These are phyloP conservation scores for Flammula alnicola DNA, from an alignment of 1,284 basidiomycete genomes.

Conservation along the genomic window DNA sequence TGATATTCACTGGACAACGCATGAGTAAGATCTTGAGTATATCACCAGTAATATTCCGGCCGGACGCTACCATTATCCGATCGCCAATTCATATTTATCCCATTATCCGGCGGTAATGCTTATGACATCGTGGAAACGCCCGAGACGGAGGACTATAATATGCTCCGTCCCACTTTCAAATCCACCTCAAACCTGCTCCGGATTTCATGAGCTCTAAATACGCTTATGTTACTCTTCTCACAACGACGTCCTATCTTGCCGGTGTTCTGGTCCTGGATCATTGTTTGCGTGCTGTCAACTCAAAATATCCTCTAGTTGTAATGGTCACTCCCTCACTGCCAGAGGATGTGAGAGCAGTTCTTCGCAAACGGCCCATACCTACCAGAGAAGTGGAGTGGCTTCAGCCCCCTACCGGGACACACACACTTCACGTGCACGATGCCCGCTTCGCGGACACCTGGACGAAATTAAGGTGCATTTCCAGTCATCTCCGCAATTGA, in stretches of 20 bases:
- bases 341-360: conserved; percentile 54
- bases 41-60: conserved; percentile 19
- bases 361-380: conserved; percentile 57
- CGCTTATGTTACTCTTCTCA: conserved; percentile 49
- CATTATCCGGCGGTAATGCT: conserved; percentile 21
- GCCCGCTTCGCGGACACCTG: conserved; percentile 84
- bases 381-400: conserved; percentile 67
- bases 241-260: conserved; percentile 66
- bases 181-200: conserved; percentile 11
- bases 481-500: neutral
- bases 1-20: neutral
- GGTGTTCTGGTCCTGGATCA: conserved; percentile 77
- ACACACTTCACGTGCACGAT: conserved; percentile 58
- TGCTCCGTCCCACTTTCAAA: conserved; percentile 19
- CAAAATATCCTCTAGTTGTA: conserved; percentile 81
- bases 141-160: conserved; percentile 28
- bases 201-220: conserved; percentile 33
- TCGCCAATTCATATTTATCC: conserved; percentile 19
- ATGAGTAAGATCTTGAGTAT: conserved; percentile 17
- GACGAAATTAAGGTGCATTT: conserved; percentile 81
- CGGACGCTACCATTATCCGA: conserved; percentile 20
- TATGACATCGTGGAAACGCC: conserved; percentile 32
- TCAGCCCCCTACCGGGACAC: conserved; percentile 54
- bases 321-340: conserved; percentile 76
- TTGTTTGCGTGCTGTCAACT: conserved; percentile 63